Conservation (phyloP, 768 basidiomycete species). For the Austroboletus festivus region DNA sequence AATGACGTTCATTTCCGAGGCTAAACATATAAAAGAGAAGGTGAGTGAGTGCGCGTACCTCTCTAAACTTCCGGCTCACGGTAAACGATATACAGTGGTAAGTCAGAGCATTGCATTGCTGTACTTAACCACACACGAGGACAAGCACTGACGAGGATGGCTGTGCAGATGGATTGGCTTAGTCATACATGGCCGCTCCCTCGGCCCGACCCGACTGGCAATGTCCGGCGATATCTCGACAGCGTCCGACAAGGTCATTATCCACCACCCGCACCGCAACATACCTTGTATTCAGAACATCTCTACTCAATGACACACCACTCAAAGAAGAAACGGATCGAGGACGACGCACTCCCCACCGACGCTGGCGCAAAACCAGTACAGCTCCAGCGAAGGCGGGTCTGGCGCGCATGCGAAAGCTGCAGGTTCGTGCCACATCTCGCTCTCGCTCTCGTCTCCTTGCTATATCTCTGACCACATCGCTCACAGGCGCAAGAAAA, state of each 20-base stretch:
- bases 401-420: conserved; percentile 88
- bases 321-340: conserved; percentile 75
- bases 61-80: too few relatives aligned
- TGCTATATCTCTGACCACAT: conserved; percentile 10
- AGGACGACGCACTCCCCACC: conserved; percentile 47
- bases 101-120: conserved; percentile 22
- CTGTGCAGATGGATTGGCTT: conserved; percentile 33
- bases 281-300: conserved; percentile 40
- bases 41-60: too few relatives aligned
- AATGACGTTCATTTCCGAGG: conserved; percentile 34
- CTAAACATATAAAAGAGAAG: conserved; percentile 27
- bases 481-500: conserved; percentile 75
- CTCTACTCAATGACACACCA: conserved; percentile 48
- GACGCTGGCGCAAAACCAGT: conserved; percentile 68
- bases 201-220: conserved; percentile 38
- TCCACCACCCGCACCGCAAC: conserved; percentile 17
- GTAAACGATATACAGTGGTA: too few relatives aligned
- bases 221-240: conserved; percentile 34
- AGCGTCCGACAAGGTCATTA: conserved; percentile 19
- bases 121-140: conserved; percentile 17
- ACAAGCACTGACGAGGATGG: conserved; percentile 19
- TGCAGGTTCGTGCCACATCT: conserved; percentile 60
- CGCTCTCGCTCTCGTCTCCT: not conserved
- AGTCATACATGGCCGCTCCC: conserved; percentile 29
- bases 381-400: conserved; percentile 73